phyloP scores from a whole-genome alignment of 2,329 filamentous ascomycete genomes.

The Aspergillus neoniger region DNA sequence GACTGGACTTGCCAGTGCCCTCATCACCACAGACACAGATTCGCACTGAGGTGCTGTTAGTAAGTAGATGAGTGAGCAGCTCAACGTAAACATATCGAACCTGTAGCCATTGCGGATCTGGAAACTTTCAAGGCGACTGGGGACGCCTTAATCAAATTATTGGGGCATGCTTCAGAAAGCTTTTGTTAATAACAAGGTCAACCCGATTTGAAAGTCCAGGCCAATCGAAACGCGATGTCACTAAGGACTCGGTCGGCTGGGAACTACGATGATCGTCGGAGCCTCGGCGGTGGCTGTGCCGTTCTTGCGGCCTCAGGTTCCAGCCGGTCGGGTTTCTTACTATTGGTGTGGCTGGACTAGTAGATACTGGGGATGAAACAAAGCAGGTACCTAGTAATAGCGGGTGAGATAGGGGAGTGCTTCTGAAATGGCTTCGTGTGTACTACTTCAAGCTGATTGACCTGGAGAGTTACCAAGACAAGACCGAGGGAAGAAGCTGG shows the following conservation, averaged over 20 bases:
- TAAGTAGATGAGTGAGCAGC: not conserved
- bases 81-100: conserved; percentile 15
- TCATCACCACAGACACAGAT: conserved; percentile 97
- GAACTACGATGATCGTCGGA: conserved; percentile 16
- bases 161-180: not conserved
- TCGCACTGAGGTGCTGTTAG: conserved; percentile 60
- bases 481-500: not conserved
- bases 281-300: conserved; percentile 22
- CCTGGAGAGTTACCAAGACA: not conserved
- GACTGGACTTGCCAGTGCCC: conserved; percentile 87
- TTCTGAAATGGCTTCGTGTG: not conserved
- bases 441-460: not conserved
- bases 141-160: conserved; percentile 19
- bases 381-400: not conserved
- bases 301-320: conserved; percentile 21
- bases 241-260: not conserved
- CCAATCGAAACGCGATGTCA: not conserved
- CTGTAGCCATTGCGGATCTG: conserved; percentile 28
- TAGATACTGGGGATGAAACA: not conserved
- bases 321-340: not conserved
- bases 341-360: not conserved
- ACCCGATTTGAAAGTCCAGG: not conserved
- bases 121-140: conserved; percentile 4
- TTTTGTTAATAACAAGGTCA: not conserved
- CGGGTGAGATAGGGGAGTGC: not conserved